These are phyloP conservation scores for Cochlearia excelsa DNA, from an alignment of 345 rosid species.

Conservation along the genomic window DNA sequence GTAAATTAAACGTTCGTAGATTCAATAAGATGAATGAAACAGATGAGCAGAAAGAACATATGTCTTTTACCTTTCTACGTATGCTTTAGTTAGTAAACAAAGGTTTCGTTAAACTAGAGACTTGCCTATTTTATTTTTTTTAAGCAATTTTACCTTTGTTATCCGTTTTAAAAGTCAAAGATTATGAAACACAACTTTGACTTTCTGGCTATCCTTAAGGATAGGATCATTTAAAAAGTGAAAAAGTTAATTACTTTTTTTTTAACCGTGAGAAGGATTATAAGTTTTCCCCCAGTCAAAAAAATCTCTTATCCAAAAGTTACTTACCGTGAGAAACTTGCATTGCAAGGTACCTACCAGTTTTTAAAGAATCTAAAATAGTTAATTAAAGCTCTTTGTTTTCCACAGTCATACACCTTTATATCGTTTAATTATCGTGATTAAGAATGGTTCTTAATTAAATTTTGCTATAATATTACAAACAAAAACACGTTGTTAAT, in stretches of 20 bases:
- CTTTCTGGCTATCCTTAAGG: neutral
- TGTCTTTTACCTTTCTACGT: slow-evolving; percentile 18
- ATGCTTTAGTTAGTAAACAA: slow-evolving; percentile 22
- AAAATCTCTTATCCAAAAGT: slow-evolving; percentile 8
- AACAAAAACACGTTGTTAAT: too few species aligned
- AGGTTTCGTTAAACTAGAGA: slow-evolving; percentile 25
- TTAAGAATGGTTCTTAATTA: too few species aligned
- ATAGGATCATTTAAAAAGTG: neutral
- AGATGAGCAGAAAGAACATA: slow-evolving; percentile 18
- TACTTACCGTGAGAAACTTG: slow-evolving; percentile 32
- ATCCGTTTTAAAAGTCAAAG: slow-evolving; percentile 15
- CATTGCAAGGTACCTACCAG: slow-evolving; percentile 19
- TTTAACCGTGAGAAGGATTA: slow-evolving; percentile 12
- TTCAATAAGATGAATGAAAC: slow-evolving; percentile 21
- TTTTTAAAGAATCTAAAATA: neutral
- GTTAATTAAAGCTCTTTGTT: neutral
- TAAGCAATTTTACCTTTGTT: slow-evolving; percentile 12
- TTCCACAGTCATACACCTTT: too few species aligned
- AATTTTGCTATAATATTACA: too few species aligned
- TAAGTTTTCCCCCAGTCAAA: neutral
- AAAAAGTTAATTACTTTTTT: neutral
- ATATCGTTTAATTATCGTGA: neutral
- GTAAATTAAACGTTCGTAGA: neutral
- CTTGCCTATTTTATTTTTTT: slow-evolving; percentile 6
- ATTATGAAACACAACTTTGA: slow-evolving; percentile 14